Evolutionary conservation across 1,284 basidiomycete species (phyloP).

Genomic region (Chalciporus sp.): DNA sequence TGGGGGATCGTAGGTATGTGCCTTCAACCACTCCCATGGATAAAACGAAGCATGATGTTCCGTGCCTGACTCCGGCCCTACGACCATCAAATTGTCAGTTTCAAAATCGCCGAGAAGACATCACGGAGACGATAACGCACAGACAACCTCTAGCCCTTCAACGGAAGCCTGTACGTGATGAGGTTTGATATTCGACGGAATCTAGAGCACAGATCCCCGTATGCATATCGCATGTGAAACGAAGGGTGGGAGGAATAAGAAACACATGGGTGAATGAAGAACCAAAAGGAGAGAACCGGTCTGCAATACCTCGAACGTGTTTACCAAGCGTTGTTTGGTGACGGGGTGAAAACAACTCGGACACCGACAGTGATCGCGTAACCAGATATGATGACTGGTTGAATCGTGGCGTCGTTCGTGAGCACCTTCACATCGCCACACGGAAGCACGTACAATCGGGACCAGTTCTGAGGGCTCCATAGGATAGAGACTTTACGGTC

Average conservation of each 20-base stretch:
- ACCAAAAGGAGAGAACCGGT: not conserved
- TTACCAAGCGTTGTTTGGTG: constrained; percentile 89
- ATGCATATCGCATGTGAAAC: constrained; percentile 4
- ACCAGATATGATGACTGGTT: constrained; percentile 69
- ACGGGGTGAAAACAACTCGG: constrained; percentile 83
- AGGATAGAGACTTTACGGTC: constrained; percentile 64
- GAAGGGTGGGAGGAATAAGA: not conserved
- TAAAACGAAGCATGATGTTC: constrained; percentile 73
- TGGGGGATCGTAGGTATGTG: constrained; percentile 76
- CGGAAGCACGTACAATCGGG: constrained; percentile 60
- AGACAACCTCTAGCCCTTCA: constrained; percentile 71
- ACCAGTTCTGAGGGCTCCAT: constrained; percentile 68
- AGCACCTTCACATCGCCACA: constrained; percentile 1
- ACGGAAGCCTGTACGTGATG: constrained; percentile 57
- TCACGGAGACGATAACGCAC: constrained; percentile 37
- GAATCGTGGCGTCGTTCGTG: not conserved
- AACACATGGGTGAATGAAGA: not conserved
- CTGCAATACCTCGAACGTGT: constrained; percentile 76
- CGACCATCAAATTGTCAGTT: constrained; percentile 9
- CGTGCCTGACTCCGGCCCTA: constrained; percentile 60
- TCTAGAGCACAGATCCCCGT: constrained; percentile 45
- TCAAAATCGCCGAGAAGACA: not conserved
- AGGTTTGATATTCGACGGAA: constrained; percentile 75
- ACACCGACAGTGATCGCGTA: constrained; percentile 90
- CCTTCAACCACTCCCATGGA: constrained; percentile 84